phyloP scores from a whole-genome alignment of 1,284 basidiomycete genomes.

The Apiotrichum gracile region DNA sequence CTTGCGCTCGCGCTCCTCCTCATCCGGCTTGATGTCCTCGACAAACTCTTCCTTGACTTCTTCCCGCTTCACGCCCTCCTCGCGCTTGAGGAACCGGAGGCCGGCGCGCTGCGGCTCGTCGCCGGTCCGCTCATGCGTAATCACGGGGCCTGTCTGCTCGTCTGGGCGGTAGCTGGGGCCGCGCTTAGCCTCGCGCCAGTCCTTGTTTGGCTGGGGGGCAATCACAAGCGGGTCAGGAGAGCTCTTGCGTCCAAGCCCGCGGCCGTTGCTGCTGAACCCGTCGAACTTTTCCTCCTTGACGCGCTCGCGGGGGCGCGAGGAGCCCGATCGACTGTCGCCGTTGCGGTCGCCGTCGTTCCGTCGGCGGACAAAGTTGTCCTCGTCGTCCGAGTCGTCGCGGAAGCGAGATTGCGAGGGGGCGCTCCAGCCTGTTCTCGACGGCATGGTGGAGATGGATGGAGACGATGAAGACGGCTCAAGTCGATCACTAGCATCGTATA shows the following conservation, averaged over 20 bases:
- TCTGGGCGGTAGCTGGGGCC: conserved; percentile 59
- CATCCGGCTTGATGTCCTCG: conserved; percentile 6
- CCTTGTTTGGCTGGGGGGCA: conserved; percentile 70
- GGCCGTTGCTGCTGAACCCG: conserved; percentile 53
- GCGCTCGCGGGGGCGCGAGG: background rate
- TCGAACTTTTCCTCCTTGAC: conserved; percentile 61
- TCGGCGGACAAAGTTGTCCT: conserved; percentile 21
- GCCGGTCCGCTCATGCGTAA: conserved; percentile 53
- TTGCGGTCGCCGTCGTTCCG: background rate
- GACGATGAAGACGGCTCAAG: background rate
- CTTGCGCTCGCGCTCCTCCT: conserved; percentile 28
- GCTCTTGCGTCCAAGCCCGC: conserved; percentile 58
- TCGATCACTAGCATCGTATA: too few species aligned
- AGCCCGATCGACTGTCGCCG: background rate
- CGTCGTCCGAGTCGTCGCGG: conserved; percentile 35
- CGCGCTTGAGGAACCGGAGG: conserved; percentile 47
- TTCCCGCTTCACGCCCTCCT: background rate
- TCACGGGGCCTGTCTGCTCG: conserved; percentile 30
- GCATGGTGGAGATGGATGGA: background rate
- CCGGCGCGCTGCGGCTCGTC: conserved; percentile 73
- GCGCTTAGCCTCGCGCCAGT: conserved; percentile 68
- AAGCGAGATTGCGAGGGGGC: conserved; percentile 39
- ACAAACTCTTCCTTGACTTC: conserved; percentile 17
- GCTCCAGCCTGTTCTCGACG: conserved; percentile 1
- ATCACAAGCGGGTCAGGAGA: conserved; percentile 68